Base-by-base conservation (phyloP, 441 rosid species). In the Populus tomentosa region DNA sequence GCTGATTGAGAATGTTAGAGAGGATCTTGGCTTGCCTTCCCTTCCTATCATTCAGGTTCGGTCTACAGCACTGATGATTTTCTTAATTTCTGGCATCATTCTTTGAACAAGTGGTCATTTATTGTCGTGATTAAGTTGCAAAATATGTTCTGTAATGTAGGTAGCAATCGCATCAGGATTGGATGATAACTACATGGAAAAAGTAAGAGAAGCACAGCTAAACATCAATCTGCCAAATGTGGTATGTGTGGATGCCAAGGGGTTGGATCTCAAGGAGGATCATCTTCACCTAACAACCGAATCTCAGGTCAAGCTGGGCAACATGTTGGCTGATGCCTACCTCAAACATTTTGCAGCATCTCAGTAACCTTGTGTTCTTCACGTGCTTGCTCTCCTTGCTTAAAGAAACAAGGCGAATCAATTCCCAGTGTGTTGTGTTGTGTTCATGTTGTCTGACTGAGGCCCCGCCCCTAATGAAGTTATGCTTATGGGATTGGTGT, bases 21-120 rank as follows among this genome's bases (percentile, higher is more conserved):
- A 86, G 70, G 99, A 92, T 87, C 91, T 92, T 30, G 77, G 73
- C 20, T 81, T 91, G 78, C 97, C 97, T 75, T 81, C 84, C 20
- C 97, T 94, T 70, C 98, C 99, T 4, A 77, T 91, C 69, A 84
- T 94, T 72, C 99, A 90, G 95, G 98, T 91, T 3, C 33, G 75
- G 9, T 2, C 26, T 33, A 3, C 33, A 18, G 7, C 3, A 24
- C 30, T 71, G 16, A 0, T 3, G 10, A 21, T 36, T 1, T 18
- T 10, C 18, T 36, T 4, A 7, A 21, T 36, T 36, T 40, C 28
- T 70, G 42, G 18, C 8, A 18, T 9, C 7, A 53, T 72, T 24
- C 28, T 16, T 53, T 72, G 33, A 53, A 62, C 13, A 46, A 11
- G 13, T 46, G 4, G 56, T 46, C 56, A 46, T 46, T 46, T 13